Evolutionary conservation across 1,284 basidiomycete species (phyloP).

Genomic region (Cryptococcus sp.): DNA sequence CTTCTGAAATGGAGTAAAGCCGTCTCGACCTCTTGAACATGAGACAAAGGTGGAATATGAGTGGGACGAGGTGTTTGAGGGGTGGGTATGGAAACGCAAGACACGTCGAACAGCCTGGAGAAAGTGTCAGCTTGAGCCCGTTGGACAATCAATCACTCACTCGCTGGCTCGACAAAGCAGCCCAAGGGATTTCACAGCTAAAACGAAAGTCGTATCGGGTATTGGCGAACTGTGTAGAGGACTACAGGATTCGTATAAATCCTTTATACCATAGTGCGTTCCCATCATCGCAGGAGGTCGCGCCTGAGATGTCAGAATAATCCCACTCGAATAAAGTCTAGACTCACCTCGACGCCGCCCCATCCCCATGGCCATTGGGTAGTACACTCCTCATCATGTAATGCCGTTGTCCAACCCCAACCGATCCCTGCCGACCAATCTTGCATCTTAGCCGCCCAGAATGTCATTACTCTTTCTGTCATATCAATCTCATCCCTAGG

Average conservation of each 20-base stretch:
- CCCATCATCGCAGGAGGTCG: neutral
- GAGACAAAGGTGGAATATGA: constrained; percentile 13
- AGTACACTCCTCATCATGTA: constrained; percentile 29
- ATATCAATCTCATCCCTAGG: constrained; percentile 32
- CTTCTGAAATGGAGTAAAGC: constrained; percentile 14
- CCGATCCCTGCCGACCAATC: constrained; percentile 28
- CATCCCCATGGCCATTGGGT: constrained; percentile 29
- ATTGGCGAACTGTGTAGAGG: constrained; percentile 11
- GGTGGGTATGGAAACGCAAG: constrained; percentile 11
- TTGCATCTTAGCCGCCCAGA: constrained; percentile 37
- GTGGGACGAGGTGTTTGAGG: constrained; percentile 10
- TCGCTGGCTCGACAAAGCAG: constrained; percentile 24
- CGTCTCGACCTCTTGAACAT: constrained; percentile 14
- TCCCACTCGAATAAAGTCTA: neutral
- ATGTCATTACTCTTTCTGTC: constrained; percentile 29
- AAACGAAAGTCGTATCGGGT: constrained; percentile 22
- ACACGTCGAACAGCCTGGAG: constrained; percentile 28
- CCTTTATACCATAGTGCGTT: constrained; percentile 10
- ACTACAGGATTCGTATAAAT: constrained; percentile 19
- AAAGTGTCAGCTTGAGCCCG: neutral
- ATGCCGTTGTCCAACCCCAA: constrained; percentile 28
- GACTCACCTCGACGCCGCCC: constrained; percentile 20
- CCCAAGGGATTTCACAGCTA: constrained; percentile 26
- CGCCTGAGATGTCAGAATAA: neutral
- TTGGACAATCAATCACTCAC: constrained; percentile 12